phyloP scores from a whole-genome alignment of 106 monocot genomes.

The Dioscorea alata region DNA sequence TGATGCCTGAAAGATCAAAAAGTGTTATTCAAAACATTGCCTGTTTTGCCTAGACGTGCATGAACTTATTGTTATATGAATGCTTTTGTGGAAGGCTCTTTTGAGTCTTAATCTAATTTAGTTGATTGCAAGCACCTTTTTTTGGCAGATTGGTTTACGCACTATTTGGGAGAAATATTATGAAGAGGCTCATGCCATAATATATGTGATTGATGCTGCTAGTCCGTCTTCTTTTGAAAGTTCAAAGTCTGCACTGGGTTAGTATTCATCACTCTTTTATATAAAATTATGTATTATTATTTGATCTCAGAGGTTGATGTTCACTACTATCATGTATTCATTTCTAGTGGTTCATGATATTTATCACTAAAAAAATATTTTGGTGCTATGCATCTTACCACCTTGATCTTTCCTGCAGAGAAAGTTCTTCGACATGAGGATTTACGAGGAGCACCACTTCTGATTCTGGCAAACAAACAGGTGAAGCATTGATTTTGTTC shows the following conservation, averaged over 20 bases:
- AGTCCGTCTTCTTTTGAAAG: constrained; percentile 80
- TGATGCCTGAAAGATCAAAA: too few species aligned
- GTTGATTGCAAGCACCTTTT: not conserved
- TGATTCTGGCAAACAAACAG: constrained; percentile 93
- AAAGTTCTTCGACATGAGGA: constrained; percentile 94
- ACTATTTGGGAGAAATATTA: constrained; percentile 99
- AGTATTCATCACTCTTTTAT: constrained; percentile 19
- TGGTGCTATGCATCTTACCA: not conserved
- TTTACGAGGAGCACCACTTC: constrained; percentile 69
- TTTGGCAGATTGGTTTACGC: constrained; percentile 70
- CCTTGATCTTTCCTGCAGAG: constrained; percentile 32
- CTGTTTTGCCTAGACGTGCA: too few species aligned
- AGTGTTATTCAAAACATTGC: too few species aligned
- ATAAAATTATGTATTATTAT: not conserved
- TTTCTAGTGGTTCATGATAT: too few species aligned
- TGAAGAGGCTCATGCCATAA: constrained; percentile 96
- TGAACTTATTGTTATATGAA: too few species aligned
- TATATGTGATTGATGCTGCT: constrained; percentile 90
- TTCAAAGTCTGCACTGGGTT: constrained; percentile 90
- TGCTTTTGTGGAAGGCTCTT: too few species aligned
- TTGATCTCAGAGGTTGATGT: not conserved
- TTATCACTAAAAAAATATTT: too few species aligned
- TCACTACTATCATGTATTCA: too few species aligned
- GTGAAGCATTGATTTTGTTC: constrained; percentile 26
- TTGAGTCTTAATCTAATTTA: constrained; percentile 1